Evolutionary conservation across 2,329 filamentous ascomycete genomes (phyloP).

Genomic region (Penicillium sp.): DNA sequence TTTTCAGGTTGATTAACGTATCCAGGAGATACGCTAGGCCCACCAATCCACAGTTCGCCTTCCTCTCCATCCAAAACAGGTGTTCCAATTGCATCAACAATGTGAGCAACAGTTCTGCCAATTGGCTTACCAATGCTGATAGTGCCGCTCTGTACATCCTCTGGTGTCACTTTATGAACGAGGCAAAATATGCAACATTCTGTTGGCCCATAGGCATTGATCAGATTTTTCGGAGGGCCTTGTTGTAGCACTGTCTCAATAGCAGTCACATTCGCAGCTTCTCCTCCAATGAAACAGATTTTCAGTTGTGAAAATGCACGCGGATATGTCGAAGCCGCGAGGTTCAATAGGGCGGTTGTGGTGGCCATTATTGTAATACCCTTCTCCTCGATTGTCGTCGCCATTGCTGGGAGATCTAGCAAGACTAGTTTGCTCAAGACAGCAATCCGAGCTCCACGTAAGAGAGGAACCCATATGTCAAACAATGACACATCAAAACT

Average conservation of each 20-base stretch:
- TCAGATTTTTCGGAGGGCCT: conserved; percentile 17
- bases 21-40: conserved; percentile 69
- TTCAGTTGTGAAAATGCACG: conserved; percentile 13
- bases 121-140: conserved; percentile 44
- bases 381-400: neutral
- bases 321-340: neutral
- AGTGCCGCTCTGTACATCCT: conserved; percentile 9
- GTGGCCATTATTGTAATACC: no score
- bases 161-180: conserved; percentile 12
- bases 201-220: conserved; percentile 27
- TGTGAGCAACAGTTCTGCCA: conserved; percentile 7
- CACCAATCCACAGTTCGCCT: conserved; percentile 26
- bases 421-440: conserved; percentile 1
- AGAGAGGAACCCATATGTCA: conserved; percentile 24
- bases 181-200: conserved; percentile 21
- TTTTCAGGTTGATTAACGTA: conserved; percentile 62
- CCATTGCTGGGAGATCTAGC: neutral
- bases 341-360: no score
- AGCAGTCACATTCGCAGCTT: conserved; percentile 17
- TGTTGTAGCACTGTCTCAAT: conserved; percentile 15
- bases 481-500: conserved; percentile 29
- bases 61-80: conserved; percentile 12
- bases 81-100: conserved; percentile 12
- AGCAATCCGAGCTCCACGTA: conserved; percentile 19
- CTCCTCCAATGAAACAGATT: conserved; percentile 17